These are phyloP conservation scores for Patellifolia procumbens DNA, from an alignment of 179 eudicot genomes.

Conservation along the genomic window DNA sequence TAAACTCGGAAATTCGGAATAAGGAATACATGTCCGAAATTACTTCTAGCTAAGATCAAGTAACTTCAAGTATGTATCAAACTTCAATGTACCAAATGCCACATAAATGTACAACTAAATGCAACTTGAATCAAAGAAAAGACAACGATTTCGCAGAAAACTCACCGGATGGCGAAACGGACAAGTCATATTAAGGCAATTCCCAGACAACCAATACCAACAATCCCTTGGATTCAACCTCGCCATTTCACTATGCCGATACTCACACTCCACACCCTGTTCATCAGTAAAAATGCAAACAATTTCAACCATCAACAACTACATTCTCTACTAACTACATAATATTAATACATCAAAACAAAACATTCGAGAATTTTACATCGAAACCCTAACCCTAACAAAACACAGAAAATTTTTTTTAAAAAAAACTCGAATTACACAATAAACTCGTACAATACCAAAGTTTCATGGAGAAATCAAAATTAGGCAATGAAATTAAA, in stretches of 20 bases:
- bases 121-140: background rate
- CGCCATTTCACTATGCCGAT: conserved; percentile 70
- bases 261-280: conserved; percentile 76
- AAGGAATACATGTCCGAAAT: background rate
- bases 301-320: background rate
- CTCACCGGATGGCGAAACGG: conserved; percentile 84
- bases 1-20: background rate
- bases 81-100: background rate
- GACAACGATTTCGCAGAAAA: background rate
- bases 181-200: conserved; percentile 60
- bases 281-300: background rate
- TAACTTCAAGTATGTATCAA: background rate
- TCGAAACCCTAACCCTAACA: conserved; percentile 17
- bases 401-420: background rate
- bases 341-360: background rate
- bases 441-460: background rate
- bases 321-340: background rate
- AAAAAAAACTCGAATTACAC: background rate
- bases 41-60: background rate
- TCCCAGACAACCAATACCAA: conserved; percentile 73
- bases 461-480: background rate
- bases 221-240: conserved; percentile 81
- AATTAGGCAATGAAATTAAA: background rate
- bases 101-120: background rate
- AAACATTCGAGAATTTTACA: background rate